Percentiles rank a stretch among this genome's conserved stretches.
These are phyloP conservation scores for button mushroom (Agaricus bisporus) DNA, from an alignment of 768 basidiomycete genomes.

Conservation along the genomic window DNA sequence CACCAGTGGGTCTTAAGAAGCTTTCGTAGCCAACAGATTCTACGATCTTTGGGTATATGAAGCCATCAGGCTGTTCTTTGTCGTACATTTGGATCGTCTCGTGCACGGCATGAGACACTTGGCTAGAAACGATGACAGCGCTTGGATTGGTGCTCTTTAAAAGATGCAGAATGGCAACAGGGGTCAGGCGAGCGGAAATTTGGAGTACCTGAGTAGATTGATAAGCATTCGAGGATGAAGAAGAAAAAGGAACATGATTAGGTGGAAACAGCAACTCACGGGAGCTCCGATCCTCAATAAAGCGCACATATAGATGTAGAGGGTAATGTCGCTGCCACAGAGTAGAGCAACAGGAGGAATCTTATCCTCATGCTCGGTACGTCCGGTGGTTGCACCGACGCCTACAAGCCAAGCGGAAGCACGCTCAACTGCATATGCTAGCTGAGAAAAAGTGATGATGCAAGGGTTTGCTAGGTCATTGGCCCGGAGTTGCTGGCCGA, in stretches of 20 bases:
- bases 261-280: conserved; percentile 17
- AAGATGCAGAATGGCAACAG: conserved; percentile 29
- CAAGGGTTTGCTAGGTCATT: conserved; percentile 17
- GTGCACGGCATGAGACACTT: conserved; percentile 24
- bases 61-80: background rate
- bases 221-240: background rate
- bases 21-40: conserved; percentile 22
- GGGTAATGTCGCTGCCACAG: conserved; percentile 29
- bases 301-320: conserved; percentile 32
- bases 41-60: conserved; percentile 16
- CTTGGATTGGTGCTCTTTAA: conserved; percentile 24
- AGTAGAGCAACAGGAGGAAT: conserved; percentile 30
- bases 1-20: conserved; percentile 18
- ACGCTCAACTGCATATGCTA: conserved; percentile 25
- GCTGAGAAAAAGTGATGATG: conserved; percentile 28
- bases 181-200: conserved; percentile 29
- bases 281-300: conserved; percentile 23
- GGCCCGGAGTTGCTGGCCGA: conserved; percentile 26
- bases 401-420: conserved; percentile 28
- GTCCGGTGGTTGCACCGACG: conserved; percentile 21
- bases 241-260: background rate
- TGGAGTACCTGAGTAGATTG: conserved; percentile 22
- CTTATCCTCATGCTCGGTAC: conserved; percentile 17
- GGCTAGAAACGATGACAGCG: conserved; percentile 23
- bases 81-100: conserved; percentile 21